Evolutionary conservation across 495 filamentous ascomycete species (phyloP), one percentile per base, ranked within the genome.

Genomic region (Aspergillus olivimuriae): DNA sequence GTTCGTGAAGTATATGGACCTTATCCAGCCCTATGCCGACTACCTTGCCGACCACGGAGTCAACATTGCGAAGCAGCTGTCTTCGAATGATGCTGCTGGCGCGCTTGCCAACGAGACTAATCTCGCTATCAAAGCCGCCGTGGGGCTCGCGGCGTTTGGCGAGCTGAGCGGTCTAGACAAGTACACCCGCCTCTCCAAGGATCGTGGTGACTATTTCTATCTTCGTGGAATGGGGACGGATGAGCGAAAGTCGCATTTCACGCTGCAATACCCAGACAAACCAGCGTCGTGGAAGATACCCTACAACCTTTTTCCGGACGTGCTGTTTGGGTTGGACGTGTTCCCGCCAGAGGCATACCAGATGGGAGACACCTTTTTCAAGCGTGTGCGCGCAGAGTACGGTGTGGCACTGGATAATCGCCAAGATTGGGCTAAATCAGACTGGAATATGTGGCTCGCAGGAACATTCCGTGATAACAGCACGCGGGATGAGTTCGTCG

Each of bases 61-160:
- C 16, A 48, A 76, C 22, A 73, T 74, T 5, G 55, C 58, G 2
- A 45, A 62, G 2, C 78, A 82, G 49, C 63, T 76, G 11, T 76
- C 72, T 30, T 77, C 74, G 2, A 76, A 78, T 47, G 78, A 80
- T 50, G 70, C 70, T 15, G 68, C 69, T 4, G 74, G 73, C 1
- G 52, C 66, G 10, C 53, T 74, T 0, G 58, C 70, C 5, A 77
- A 79, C 46, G 70, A 77, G 48, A 80, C 75, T 2, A 76, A 74
- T 45, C 65, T 80, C 2, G 76, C 76, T 4, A 75, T 80, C 50
- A 78, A 77, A 39, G 71, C 74, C 19, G 73, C 75, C 2, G 64
- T 82, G 2, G 76, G 69, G 2, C 60, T 82, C 21, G 70, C 66
- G 33, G 74, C 75, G 23, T 72, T 62, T 45, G 72, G 74, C 4